Conservation (phyloP, 2,329 filamentous ascomycete species). For the Coniochaeta sp. region DNA sequence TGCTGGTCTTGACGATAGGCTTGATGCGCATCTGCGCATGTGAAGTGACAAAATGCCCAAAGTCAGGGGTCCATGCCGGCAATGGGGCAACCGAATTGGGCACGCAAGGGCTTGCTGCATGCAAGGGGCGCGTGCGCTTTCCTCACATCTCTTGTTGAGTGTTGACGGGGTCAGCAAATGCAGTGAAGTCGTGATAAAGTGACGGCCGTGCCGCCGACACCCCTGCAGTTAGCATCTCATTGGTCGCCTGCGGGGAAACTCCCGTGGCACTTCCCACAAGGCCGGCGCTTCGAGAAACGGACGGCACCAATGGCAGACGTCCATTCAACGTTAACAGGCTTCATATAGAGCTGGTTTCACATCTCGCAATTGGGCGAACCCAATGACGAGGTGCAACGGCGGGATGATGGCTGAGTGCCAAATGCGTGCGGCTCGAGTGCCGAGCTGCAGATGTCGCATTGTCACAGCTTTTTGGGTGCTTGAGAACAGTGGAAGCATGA, state of each 20-base stretch:
- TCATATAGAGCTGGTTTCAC: slow-evolving; percentile 1
- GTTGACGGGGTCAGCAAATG: no score
- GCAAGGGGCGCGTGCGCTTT: not conserved
- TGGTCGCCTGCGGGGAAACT: not conserved
- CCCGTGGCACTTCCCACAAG: not conserved
- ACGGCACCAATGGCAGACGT: not conserved
- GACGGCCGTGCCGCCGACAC: not conserved
- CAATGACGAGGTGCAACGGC: not conserved
- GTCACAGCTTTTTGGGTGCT: not conserved
- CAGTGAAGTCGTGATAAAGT: not conserved
- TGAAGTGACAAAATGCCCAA: not conserved
- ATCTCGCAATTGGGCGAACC: not conserved
- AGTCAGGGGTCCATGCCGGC: not conserved
- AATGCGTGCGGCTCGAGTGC: not conserved
- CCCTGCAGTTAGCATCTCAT: not conserved
- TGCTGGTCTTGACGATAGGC: not conserved
- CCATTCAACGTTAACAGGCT: not conserved
- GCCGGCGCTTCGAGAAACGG: slow-evolving; percentile 3
- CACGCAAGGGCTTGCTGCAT: not conserved
- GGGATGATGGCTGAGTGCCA: not conserved
- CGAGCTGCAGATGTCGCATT: not conserved
- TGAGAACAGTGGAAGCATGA: not conserved
- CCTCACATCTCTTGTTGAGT: not conserved
- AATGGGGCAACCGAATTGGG: not conserved
- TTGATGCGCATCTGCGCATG: not conserved